A percentile compares a stretch with the other conserved stretches of the same genome.
Conservation (phyloP, 2,329 filamentous ascomycete genomes). For the Thyridium curvatum region DNA sequence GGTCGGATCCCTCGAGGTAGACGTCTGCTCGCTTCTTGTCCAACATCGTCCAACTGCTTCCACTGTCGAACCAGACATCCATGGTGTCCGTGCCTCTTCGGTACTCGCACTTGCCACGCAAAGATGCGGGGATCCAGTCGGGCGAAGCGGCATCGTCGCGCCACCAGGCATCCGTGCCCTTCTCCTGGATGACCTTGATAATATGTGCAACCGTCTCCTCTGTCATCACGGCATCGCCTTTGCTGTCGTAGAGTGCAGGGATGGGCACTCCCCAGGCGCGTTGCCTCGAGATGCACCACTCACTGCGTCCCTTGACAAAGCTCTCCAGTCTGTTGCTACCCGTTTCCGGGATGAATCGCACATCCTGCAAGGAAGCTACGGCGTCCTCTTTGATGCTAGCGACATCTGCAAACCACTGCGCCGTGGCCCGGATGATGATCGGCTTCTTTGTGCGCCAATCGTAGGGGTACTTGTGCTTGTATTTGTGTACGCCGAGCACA, state of each 20-base stretch:
- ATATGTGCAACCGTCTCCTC: constrained; percentile 78
- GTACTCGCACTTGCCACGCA: constrained; percentile 51
- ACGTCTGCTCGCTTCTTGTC: constrained; percentile 61
- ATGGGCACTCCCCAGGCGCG: constrained; percentile 96
- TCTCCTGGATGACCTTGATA: constrained; percentile 67
- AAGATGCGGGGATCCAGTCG: constrained; percentile 66
- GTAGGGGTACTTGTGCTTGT: constrained; percentile 92
- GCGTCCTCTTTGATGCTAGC: constrained; percentile 72
- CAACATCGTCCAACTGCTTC: constrained; percentile 77
- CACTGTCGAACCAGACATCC: constrained; percentile 99
- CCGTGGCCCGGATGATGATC: constrained; percentile 84
- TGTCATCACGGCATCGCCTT: constrained; percentile 71
- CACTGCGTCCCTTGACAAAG: constrained; percentile 80
- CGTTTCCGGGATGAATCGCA: constrained; percentile 71
- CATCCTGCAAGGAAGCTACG: constrained; percentile 60
- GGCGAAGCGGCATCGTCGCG: constrained; percentile 70
- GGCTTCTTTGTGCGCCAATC: constrained; percentile 96
- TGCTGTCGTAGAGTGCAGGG: constrained; percentile 74
- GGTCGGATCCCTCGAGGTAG: constrained; percentile 90
- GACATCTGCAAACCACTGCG: constrained; percentile 97
- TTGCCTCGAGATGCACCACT: constrained; percentile 98
- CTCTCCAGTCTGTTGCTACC: constrained; percentile 72
- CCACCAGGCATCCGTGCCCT: constrained; percentile 93
- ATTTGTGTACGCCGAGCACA: constrained; percentile 63
- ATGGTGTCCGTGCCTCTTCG: constrained; percentile 86